Percentiles rank a stretch among this genome's conserved stretches.
Evolutionary conservation across 805 yeast species (phyloP).

Genomic region (Saturnispora silvae): DNA sequence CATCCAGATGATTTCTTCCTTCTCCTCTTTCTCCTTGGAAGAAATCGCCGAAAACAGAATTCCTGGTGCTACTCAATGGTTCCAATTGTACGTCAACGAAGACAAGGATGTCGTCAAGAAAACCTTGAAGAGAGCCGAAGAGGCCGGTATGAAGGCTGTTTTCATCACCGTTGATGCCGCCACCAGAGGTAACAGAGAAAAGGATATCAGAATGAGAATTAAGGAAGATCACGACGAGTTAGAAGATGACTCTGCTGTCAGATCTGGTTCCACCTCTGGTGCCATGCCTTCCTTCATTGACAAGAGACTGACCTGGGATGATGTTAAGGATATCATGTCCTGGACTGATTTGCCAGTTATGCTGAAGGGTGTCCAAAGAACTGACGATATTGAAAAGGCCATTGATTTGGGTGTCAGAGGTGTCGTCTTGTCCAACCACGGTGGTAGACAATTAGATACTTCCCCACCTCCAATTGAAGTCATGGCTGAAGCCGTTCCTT

Average conservation of each 20-base stretch:
- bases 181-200: constrained; percentile 80
- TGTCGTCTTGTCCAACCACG: constrained; percentile 76
- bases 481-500: constrained; percentile 56
- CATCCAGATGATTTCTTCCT: constrained; percentile 86
- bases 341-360: constrained; percentile 55
- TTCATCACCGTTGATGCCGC: constrained; percentile 93
- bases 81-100: constrained; percentile 73
- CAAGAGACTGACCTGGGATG: constrained; percentile 55
- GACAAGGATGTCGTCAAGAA: constrained; percentile 33
- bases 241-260: constrained; percentile 38
- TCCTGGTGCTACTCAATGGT: constrained; percentile 72
- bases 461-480: constrained; percentile 67
- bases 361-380: constrained; percentile 75
- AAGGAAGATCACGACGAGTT: constrained; percentile 36
- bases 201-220: constrained; percentile 28
- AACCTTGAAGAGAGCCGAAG: constrained; percentile 16
- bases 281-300: constrained; percentile 80
- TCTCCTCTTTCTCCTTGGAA: constrained; percentile 80
- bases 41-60: constrained; percentile 67
- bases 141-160: constrained; percentile 49
- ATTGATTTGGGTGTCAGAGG: constrained; percentile 63
- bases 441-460: constrained; percentile 80
- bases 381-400: constrained; percentile 66
- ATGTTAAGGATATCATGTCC: constrained; percentile 43
- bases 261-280: constrained; percentile 73